phyloP scores from a whole-genome alignment of 2,329 filamentous ascomycete species.

The Fusarium buxicola region DNA sequence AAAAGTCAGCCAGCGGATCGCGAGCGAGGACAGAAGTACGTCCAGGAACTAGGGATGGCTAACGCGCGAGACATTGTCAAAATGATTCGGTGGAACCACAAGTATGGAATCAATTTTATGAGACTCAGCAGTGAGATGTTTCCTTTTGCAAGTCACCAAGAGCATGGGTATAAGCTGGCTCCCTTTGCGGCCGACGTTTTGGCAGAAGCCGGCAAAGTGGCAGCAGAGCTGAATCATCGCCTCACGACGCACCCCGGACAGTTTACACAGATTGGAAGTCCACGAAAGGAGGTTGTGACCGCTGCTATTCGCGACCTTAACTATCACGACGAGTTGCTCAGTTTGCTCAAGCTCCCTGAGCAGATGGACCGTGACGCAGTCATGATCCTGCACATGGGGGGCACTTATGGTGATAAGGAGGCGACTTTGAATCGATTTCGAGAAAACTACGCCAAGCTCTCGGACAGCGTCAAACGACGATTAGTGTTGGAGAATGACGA shows the following conservation, averaged over 20 bases:
- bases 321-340: constrained; percentile 89
- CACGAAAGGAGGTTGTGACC: constrained; percentile 78
- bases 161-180: constrained; percentile 86
- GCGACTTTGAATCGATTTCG: constrained; percentile 84
- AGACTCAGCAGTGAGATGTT: constrained; percentile 96
- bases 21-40: constrained; percentile 75
- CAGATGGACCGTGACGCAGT: constrained; percentile 88
- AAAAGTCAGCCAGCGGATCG: constrained; percentile 74
- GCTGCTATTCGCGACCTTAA: constrained; percentile 84
- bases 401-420: constrained; percentile 86
- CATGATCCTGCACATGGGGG: constrained; percentile 95
- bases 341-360: constrained; percentile 78
- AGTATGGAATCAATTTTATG: constrained; percentile 92
- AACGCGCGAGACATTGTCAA: constrained; percentile 88
- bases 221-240: constrained; percentile 82
- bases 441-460: constrained; percentile 75
- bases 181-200: constrained; percentile 85
- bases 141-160: constrained; percentile 89
- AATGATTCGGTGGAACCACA: constrained; percentile 92
- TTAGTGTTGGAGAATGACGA: constrained; percentile 96
- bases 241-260: constrained; percentile 92
- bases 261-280: constrained; percentile 92
- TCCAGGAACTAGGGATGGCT: constrained; percentile 81
- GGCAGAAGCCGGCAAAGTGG: constrained; percentile 79
- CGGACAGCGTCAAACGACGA: constrained; percentile 78